A percentile compares a stretch with the other conserved stretches of the same genome.
These are phyloP conservation scores for Phytopythium ostracodes DNA, from an alignment of 352 stramenopile species.

Conservation along the genomic window DNA sequence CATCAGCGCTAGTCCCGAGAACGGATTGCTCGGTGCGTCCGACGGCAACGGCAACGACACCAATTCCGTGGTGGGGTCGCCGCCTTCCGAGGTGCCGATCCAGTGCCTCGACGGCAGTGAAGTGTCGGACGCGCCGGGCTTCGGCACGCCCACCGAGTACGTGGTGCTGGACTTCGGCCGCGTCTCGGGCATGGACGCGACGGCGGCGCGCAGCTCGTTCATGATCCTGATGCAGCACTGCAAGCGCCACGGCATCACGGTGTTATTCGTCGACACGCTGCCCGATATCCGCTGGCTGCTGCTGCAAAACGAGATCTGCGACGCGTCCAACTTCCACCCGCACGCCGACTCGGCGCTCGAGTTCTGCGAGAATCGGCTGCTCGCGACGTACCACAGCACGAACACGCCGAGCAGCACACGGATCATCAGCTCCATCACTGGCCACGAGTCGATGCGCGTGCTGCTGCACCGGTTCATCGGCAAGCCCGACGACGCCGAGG, in stretches of 20 bases:
- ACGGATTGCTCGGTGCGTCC: neutral
- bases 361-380: slow-evolving; percentile 68
- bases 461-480: slow-evolving; percentile 79
- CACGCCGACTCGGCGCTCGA: slow-evolving; percentile 74
- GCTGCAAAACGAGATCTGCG: slow-evolving; percentile 71
- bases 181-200: slow-evolving; percentile 88
- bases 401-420: slow-evolving; percentile 22
- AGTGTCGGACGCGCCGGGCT: neutral
- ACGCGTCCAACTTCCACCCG: slow-evolving; percentile 55
- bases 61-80: neutral
- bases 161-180: slow-evolving; percentile 88
- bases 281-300: slow-evolving; percentile 65
- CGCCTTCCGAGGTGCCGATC: slow-evolving; percentile 41
- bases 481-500: slow-evolving; percentile 56
- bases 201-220: slow-evolving; percentile 72
- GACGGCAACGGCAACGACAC: slow-evolving; percentile 44
- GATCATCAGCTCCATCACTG: slow-evolving; percentile 10
- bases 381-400: slow-evolving; percentile 28
- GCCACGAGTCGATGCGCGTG: slow-evolving; percentile 56
- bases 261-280: slow-evolving; percentile 68
- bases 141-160: slow-evolving; percentile 49
- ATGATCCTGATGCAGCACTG: slow-evolving; percentile 84
- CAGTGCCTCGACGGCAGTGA: slow-evolving; percentile 66
- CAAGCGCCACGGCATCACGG: slow-evolving; percentile 57
- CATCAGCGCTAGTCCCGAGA: neutral